Evolutionary conservation across 129 eudicot genomes (phyloP).

Genomic region (Pseudognaphalium luteoalbum): DNA sequence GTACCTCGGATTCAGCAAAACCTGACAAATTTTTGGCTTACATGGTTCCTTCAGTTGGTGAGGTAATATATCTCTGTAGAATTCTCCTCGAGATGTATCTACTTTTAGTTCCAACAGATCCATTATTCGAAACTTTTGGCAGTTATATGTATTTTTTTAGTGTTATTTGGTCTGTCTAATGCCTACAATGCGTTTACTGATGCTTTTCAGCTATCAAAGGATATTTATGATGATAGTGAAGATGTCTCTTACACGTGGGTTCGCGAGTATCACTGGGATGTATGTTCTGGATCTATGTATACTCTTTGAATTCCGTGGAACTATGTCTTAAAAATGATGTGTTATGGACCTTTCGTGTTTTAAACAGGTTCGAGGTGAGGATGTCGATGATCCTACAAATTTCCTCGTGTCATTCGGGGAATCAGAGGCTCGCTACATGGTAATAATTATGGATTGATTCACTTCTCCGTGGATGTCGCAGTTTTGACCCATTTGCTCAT

Average conservation of each 20-base stretch:
- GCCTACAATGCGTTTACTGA: conserved; percentile 8
- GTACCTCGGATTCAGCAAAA: conserved; percentile 58
- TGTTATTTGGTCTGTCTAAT: conserved; percentile 11
- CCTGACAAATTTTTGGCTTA: conserved; percentile 78
- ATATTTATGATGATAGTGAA: conserved; percentile 81
- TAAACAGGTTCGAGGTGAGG: conserved; percentile 86
- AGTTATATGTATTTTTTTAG: not conserved
- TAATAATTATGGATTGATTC: conserved; percentile 24
- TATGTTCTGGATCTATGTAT: conserved; percentile 37
- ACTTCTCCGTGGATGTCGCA: conserved; percentile 1
- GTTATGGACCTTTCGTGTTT: conserved; percentile 7
- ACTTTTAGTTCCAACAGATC: conserved; percentile 3
- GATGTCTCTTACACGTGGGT: conserved; percentile 87
- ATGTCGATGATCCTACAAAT: conserved; percentile 81
- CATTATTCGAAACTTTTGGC: not conserved
- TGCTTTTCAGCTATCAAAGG: conserved; percentile 74
- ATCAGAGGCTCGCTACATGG: conserved; percentile 75
- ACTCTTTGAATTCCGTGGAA: not conserved
- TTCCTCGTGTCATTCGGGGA: conserved; percentile 83
- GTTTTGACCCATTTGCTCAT: not conserved
- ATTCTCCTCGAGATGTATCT: not conserved
- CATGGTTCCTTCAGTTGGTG: conserved; percentile 86
- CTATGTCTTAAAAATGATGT: conserved; percentile 1
- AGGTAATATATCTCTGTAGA: conserved; percentile 46
- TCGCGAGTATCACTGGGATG: conserved; percentile 96